These are phyloP conservation scores for Tremellales sp. DNA, from an alignment of 1,284 basidiomycete species.

Conservation along the genomic window DNA sequence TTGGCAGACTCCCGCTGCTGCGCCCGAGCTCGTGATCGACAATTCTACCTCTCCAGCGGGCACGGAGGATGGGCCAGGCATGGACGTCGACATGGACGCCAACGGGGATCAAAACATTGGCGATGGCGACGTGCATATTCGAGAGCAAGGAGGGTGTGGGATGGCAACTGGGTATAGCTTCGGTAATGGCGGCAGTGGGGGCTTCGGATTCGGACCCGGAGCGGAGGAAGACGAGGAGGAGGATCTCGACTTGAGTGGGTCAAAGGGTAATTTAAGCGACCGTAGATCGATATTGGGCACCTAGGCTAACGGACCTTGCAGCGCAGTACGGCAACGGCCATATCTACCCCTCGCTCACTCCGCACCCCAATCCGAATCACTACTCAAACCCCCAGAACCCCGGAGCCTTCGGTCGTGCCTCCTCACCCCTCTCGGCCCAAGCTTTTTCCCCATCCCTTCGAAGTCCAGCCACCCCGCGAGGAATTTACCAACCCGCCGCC, in stretches of 20 bases:
- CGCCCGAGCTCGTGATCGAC: conserved; percentile 39
- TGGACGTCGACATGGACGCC: conserved; percentile 31
- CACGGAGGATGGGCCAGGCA: conserved; percentile 24
- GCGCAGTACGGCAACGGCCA: no score
- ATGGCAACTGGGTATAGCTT: conserved; percentile 17
- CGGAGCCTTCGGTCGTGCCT: conserved; percentile 6
- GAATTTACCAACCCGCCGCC: conserved; percentile 37
- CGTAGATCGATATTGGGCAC: no score
- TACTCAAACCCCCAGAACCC: conserved; percentile 18
- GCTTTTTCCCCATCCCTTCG: conserved; percentile 38
- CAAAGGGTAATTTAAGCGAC: no score
- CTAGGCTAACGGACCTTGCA: conserved; percentile 2
- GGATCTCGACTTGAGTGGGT: conserved; percentile 17
- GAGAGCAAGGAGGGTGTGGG: neutral
- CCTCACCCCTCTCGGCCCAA: conserved; percentile 34
- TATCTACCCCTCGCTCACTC: conserved; percentile 15
- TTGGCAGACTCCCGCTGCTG: conserved; percentile 4
- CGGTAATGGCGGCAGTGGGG: conserved; percentile 31
- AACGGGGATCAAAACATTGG: conserved; percentile 15
- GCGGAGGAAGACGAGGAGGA: conserved; percentile 41
- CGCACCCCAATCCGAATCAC: conserved; percentile 30
- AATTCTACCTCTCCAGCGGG: conserved; percentile 35
- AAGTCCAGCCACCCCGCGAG: conserved; percentile 19
- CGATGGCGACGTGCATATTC: neutral
- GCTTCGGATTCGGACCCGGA: conserved; percentile 45